phyloP scores from a whole-genome alignment of 768 basidiomycete species.

The Amanita pseudoporphyria region DNA sequence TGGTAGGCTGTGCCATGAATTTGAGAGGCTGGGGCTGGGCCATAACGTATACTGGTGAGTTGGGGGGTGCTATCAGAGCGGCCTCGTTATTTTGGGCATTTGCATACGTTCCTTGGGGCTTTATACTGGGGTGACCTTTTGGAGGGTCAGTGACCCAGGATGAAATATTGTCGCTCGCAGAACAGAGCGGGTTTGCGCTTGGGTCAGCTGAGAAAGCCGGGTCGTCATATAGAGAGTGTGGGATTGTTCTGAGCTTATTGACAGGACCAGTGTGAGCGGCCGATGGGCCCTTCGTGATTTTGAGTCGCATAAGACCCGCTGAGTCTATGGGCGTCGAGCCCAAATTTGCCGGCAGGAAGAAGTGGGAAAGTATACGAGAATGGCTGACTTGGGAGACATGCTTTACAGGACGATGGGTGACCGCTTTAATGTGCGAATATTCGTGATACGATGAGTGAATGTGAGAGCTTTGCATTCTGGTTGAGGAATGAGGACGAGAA shows the following conservation, averaged over 20 bases:
- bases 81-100: conserved; percentile 13
- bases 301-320: conserved; percentile 3
- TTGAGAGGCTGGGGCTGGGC: conserved; percentile 5
- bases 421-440: conserved; percentile 3
- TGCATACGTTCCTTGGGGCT: conserved; percentile 8
- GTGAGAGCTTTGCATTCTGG: neutral
- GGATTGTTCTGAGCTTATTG: conserved; percentile 15
- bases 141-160: conserved; percentile 21
- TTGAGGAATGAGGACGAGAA: neutral
- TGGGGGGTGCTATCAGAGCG: conserved; percentile 24
- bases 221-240: conserved; percentile 30
- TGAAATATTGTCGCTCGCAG: conserved; percentile 14
- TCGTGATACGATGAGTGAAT: conserved; percentile 1
- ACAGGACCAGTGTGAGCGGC: neutral
- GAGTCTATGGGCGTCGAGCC: neutral
- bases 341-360: conserved; percentile 12
- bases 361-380: conserved; percentile 10
- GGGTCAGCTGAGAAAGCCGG: conserved; percentile 56
- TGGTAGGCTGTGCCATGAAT: conserved; percentile 9
- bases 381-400: neutral
- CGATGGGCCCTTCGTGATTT: conserved; percentile 5
- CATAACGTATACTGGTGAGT: conserved; percentile 20
- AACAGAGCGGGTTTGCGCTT: conserved; percentile 29
- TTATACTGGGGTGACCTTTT: conserved; percentile 23
- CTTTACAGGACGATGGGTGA: neutral